Evolutionary conservation across 2,329 filamentous ascomycete genomes (phyloP).

Genomic region (Neonectria hederae): DNA sequence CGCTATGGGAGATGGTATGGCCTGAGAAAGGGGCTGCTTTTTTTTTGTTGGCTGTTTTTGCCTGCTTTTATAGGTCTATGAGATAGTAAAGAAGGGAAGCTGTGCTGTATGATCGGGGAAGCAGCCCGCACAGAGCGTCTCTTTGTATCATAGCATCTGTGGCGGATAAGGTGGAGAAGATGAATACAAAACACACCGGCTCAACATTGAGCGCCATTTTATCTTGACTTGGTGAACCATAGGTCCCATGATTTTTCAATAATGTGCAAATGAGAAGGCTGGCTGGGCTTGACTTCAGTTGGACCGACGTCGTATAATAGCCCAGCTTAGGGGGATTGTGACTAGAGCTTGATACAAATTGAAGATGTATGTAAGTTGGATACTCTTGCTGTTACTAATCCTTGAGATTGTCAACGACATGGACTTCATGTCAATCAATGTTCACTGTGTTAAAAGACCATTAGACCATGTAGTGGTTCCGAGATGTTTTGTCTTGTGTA

Average conservation of each 20-base stretch:
- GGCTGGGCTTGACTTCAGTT: neutral
- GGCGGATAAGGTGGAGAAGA: slow-evolving; percentile 5
- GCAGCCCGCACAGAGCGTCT: slow-evolving; percentile 8
- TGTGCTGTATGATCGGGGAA: slow-evolving; percentile 34
- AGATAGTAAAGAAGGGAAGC: slow-evolving; percentile 19
- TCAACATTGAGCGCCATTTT: slow-evolving; percentile 24
- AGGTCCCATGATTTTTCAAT: neutral
- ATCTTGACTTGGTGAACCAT: neutral
- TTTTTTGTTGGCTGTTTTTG: slow-evolving; percentile 12
- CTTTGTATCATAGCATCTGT: slow-evolving; percentile 32
- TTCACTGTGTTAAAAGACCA: neutral
- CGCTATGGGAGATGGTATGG: slow-evolving; percentile 31
- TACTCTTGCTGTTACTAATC: no score
- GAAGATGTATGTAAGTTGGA: no score
- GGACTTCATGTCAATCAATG: neutral
- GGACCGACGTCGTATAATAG: neutral
- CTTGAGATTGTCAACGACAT: neutral
- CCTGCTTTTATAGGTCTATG: slow-evolving; percentile 15
- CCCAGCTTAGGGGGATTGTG: no score
- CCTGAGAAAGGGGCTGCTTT: slow-evolving; percentile 21
- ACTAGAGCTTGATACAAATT: no score
- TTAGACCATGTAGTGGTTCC: neutral
- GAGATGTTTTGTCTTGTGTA: neutral
- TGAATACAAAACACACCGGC: slow-evolving; percentile 29
- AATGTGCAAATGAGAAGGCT: neutral